Evolutionary conservation across 768 basidiomycete species (phyloP), one percentile per base, ranked within the genome.

Genomic region (Naganishia vishniacii): DNA sequence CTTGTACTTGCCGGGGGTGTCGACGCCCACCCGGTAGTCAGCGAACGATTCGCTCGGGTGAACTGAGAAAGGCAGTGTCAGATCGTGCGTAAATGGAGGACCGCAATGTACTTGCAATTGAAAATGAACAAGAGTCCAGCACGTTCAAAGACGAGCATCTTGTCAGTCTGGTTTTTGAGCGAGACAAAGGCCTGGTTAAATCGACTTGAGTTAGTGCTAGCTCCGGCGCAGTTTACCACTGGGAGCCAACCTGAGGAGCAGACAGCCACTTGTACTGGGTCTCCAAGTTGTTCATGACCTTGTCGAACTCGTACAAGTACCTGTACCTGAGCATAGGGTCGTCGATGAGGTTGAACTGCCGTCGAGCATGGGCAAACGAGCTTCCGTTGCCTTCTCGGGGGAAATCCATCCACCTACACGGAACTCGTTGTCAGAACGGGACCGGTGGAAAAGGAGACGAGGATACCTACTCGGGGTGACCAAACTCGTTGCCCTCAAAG

Each of bases 401-500:
- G 80, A 99, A 99, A 78, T 99, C 95, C 71, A 99, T 90, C 95
- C 95, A 99, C 40, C 53, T 56, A 34, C 15, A 26, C 13, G 4
- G 86, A 4, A 26, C 44, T 23, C 6, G 53, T 23, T 34, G 67
- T 32, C 45, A 15, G 49, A 25, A 23, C 20, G 41, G n/a, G n/a
- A 26, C 61, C 18, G 15, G 47, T 12, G 46, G 4, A 18, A 48
- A 23, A 1, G 44, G 5, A 3, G 74, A 80, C 48, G 66, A 87
- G 29, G 45, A 25, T 6, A 56, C 53, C 28, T 56, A 56, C 91
- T 99, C 94, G 12, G 94, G 94, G 76, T 99, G 94, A 45, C 94
- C 94, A 73, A 99, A 99, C 74, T 99, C 94, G 68, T 97, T 98
- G 32, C 91, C 92, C 77, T 94, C 91, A 62, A 99, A 99, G 78